These are phyloP conservation scores for Zygoascus tannicola DNA, from an alignment of 805 yeast species.

Conservation along the genomic window DNA sequence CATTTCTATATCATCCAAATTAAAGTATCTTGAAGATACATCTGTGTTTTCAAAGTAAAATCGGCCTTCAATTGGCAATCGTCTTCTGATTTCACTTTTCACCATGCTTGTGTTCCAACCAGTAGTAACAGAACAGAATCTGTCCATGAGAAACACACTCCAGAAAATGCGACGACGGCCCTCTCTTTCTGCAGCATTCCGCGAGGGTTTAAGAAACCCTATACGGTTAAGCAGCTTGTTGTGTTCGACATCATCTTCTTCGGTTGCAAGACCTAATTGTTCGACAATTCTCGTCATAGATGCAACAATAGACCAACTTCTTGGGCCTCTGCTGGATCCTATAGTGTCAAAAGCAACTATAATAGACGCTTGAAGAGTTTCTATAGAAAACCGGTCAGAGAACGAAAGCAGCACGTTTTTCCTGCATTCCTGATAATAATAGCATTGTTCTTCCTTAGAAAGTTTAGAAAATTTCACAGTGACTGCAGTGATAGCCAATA, in stretches of 20 bases:
- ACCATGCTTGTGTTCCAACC: conserved; percentile 16
- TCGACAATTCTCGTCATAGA: conserved; percentile 13
- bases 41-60: conserved; percentile 4
- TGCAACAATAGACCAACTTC: conserved; percentile 16
- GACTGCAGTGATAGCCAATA: conserved; percentile 12
- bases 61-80: conserved; percentile 11
- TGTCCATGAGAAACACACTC: conserved; percentile 12
- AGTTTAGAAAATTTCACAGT: conserved; percentile 8
- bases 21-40: conserved; percentile 9
- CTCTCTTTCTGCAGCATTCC: conserved; percentile 10
- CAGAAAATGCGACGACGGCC: conserved; percentile 13
- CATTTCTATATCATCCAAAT: conserved; percentile 7
- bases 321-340: conserved; percentile 13
- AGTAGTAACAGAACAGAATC: conserved; percentile 14
- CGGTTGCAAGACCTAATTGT: conserved; percentile 11
- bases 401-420: conserved; percentile 9
- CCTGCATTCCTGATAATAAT: conserved; percentile 7
- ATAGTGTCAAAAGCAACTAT: conserved; percentile 16
- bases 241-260: conserved; percentile 10
- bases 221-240: conserved; percentile 10
- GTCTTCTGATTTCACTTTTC: conserved; percentile 9
- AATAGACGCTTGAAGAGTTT: conserved; percentile 12
- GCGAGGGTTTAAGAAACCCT: conserved; percentile 8
- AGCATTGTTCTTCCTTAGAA: conserved; percentile 2
- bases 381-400: conserved; percentile 14